phyloP scores from a whole-genome alignment of 768 basidiomycete species.

The Lactifluus rugatus region DNA sequence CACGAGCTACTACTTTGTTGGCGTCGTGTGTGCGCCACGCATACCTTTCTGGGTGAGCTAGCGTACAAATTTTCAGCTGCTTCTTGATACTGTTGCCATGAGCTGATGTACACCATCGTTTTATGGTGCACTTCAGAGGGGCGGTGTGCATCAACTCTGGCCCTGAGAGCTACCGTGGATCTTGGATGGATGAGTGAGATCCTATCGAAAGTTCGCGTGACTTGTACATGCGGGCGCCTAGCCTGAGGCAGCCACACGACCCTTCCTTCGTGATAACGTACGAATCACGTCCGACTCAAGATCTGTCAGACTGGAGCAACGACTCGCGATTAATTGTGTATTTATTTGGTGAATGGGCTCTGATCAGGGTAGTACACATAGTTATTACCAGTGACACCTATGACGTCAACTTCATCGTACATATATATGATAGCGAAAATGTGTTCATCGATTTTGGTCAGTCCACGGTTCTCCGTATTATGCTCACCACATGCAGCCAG shows the following conservation, averaged over 20 bases:
- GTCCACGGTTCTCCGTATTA: background rate
- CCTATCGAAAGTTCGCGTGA: background rate
- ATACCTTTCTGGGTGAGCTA: constrained; percentile 67
- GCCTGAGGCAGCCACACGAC: background rate
- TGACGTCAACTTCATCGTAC: background rate
- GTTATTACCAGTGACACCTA: no score
- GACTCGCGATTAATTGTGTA: background rate
- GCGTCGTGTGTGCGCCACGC: constrained; percentile 21
- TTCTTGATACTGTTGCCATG: constrained; percentile 86
- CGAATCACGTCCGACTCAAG: no score
- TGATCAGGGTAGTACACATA: no score
- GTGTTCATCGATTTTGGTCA: background rate
- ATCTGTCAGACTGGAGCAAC: no score
- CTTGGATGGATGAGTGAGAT: background rate
- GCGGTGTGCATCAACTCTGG: constrained; percentile 13
- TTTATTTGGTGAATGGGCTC: no score
- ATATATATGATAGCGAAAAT: background rate
- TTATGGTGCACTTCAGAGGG: constrained; percentile 15
- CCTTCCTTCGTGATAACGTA: no score
- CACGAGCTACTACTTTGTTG: background rate
- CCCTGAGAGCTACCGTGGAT: background rate
- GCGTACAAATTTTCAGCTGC: constrained; percentile 80
- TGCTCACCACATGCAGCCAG: background rate
- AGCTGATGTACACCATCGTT: constrained; percentile 81
- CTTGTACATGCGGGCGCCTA: background rate